Conservation (phyloP, 176 grass and related monocot species). For the Metroxylon sagu region DNA sequence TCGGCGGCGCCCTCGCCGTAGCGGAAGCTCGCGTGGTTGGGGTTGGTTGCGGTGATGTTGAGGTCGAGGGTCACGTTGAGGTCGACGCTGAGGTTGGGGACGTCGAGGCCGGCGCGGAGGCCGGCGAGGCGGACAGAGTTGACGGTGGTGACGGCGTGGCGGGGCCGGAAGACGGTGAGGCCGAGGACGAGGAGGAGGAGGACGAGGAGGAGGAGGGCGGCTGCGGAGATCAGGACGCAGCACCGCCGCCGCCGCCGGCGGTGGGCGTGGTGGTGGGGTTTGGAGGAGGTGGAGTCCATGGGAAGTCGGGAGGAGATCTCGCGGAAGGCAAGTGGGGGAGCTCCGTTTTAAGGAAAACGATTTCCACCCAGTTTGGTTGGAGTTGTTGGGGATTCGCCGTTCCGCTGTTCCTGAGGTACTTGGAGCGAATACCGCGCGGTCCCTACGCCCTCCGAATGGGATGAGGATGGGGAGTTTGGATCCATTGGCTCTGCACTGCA, state of each 20-base stretch:
- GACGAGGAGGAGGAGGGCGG: slow-evolving; percentile 3
- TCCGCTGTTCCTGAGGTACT: too few species aligned
- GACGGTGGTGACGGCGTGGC: slow-evolving; percentile 23
- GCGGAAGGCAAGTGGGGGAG: too few species aligned
- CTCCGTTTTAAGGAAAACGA: too few species aligned
- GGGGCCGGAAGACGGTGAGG: slow-evolving; percentile 29
- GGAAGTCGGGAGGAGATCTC: too few species aligned
- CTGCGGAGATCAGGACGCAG: slow-evolving; percentile 7
- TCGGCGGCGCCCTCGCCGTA: slow-evolving; percentile 19
- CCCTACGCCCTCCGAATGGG: too few species aligned
- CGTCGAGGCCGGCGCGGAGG: slow-evolving; percentile 13
- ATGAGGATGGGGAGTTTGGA: too few species aligned
- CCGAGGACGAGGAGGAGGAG: slow-evolving; percentile 27
- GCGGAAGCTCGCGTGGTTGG: slow-evolving; percentile 35
- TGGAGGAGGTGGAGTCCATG: background rate
- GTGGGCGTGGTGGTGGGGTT: background rate
- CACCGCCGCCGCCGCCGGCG: background rate
- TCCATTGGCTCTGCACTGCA: too few species aligned
- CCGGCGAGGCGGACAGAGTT: slow-evolving; percentile 26
- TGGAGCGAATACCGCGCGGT: too few species aligned
- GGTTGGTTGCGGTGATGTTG: slow-evolving; percentile 26
- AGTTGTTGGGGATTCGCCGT: too few species aligned
- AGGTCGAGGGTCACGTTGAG: slow-evolving; percentile 33
- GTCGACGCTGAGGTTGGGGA: slow-evolving; percentile 16
- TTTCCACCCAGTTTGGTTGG: too few species aligned